Base-by-base conservation (phyloP, 129 eudicot genomes). In the Glebionis coronaria region DNA sequence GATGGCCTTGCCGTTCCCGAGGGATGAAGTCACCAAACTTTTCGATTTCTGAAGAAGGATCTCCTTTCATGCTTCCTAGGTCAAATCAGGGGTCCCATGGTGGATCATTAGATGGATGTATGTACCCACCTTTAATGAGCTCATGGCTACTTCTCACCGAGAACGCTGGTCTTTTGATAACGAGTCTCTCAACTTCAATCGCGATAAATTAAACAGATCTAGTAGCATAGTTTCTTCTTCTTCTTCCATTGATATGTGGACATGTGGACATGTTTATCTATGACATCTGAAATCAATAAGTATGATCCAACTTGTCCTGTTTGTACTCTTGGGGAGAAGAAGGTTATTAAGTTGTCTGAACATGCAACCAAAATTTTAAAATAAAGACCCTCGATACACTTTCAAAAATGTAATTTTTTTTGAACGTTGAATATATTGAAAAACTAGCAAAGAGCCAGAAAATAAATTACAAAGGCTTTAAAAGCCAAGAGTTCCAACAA, bases 261-360 rank as follows among this genome's bases (percentile, higher is more conserved):
- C 85, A 52, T 94, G 97, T 68, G 97, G 97, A 31, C 99, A 94
- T 72, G 99, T 79, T 19, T 94, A 89, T 73, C 99, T 57, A 90
- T 89, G 89, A 94, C 99, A 5, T 84, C 86, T 15, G 99, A 94
- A 27, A 61, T 83, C 12, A 84, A 79, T 78, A 94, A 94, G 84
- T 87, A 84, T 67, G 99, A 94, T 69, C 99, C 99, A 1, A 72
- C 85, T 11, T 94, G 99, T 60, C 99, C 99, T 4, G 88, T 94
- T 61, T 94, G 99, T 82, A 90, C 99, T 35, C 78, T 79, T 65
- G 99, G 99, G 65, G 99, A 82, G 74, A 94, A 94, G 68, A 85
- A 82, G 75, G 76, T 76, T 18, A 14, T 75, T 56, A 89, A 84
- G 73, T 49, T 94, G 84, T 82, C 90, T 20, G 95, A 82, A 65